Conservation (phyloP, 805 yeast species). For the Zygotorulaspora florentina region DNA sequence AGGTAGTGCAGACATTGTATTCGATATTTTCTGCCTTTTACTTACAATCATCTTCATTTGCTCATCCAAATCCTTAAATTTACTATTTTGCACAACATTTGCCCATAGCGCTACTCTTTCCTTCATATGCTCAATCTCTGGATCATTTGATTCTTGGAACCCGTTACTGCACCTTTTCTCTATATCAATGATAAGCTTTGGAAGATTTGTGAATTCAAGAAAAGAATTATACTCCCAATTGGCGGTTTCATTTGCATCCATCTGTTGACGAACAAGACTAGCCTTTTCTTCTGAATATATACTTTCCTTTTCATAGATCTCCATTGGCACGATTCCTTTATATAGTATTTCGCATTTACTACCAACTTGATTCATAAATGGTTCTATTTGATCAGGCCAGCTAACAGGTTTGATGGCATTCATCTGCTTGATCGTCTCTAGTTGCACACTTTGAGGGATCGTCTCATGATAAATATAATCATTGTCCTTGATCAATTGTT, state of each 20-base stretch:
- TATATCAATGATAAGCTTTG: constrained; percentile 56
- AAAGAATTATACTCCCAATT: constrained; percentile 75
- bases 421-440: constrained; percentile 41
- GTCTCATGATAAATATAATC: constrained; percentile 83
- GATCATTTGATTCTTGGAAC: constrained; percentile 20
- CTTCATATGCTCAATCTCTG: constrained; percentile 29
- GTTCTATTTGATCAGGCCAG: constrained; percentile 53
- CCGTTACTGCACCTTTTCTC: constrained; percentile 37
- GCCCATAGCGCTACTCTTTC: constrained; percentile 33
- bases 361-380: constrained; percentile 38
- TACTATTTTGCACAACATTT: constrained; percentile 23
- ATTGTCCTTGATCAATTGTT: constrained; percentile 66
- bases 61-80: constrained; percentile 25
- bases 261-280: constrained; percentile 62
- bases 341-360: constrained; percentile 52
- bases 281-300: constrained; percentile 89
- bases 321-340: constrained; percentile 75
- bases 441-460: constrained; percentile 50
- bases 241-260: constrained; percentile 71
- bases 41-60: constrained; percentile 38
- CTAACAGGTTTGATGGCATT: constrained; percentile 66
- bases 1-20: constrained; percentile 33
- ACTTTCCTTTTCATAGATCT: constrained; percentile 82
- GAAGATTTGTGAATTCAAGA: constrained; percentile 74
- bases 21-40: constrained; percentile 37